Conservation (phyloP, 768 basidiomycete species). For the Gymnopilus dilepis region DNA sequence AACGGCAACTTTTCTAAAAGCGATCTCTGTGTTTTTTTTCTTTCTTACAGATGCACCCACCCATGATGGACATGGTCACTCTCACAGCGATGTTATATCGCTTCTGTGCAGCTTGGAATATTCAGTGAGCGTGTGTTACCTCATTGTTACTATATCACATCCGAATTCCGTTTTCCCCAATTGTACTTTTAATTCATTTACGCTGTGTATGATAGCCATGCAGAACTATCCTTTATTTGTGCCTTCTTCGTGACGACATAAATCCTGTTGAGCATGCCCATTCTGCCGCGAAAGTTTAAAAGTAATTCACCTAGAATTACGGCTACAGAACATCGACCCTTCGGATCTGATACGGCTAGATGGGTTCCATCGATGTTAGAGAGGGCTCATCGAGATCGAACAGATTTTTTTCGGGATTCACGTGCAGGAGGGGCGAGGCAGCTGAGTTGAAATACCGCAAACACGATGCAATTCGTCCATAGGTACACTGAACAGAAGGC, state of each 20-base stretch:
- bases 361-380: constrained; percentile 31
- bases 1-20: constrained; percentile 1
- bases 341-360: constrained; percentile 17
- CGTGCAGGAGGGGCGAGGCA: constrained; percentile 42
- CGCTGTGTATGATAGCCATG: constrained; percentile 26
- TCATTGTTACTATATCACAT: constrained; percentile 14
- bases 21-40: constrained; percentile 7
- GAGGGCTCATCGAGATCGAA: constrained; percentile 32
- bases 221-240: constrained; percentile 18
- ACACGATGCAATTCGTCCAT: constrained; percentile 46
- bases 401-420: constrained; percentile 36
- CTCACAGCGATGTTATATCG: constrained; percentile 88
- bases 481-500: constrained; percentile 36
- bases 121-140: constrained; percentile 40
- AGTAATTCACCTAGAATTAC: constrained; percentile 6
- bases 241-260: constrained; percentile 28
- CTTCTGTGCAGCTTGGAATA: constrained; percentile 64
- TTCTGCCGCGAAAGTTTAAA: constrained; percentile 31
- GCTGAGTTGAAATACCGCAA: constrained; percentile 36
- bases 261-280: constrained; percentile 5
- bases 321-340: constrained; percentile 17
- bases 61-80: constrained; percentile 88
- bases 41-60: constrained; percentile 73
- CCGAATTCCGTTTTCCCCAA: constrained; percentile 15
- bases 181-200: constrained; percentile 23